Evolutionary conservation across 2,329 filamentous ascomycete species (phyloP).

Genomic region (Colletotrichum lini): DNA sequence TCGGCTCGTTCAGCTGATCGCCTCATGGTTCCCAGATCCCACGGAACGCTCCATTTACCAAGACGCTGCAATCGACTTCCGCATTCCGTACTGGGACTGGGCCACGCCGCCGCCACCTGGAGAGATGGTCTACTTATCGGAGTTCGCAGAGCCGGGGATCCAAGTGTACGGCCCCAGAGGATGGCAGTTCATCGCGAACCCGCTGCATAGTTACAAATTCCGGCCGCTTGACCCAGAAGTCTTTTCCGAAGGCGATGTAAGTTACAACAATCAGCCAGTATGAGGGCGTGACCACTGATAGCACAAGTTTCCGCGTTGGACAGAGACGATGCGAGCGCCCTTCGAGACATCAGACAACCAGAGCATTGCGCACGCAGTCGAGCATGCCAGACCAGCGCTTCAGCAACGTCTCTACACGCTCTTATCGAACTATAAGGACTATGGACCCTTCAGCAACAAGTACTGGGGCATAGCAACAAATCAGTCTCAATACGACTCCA

Average conservation of each 20-base stretch:
- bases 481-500: conserved; percentile 70
- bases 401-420: conserved; percentile 77
- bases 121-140: conserved; percentile 61
- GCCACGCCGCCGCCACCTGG: conserved; percentile 63
- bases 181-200: conserved; percentile 70
- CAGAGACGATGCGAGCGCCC: conserved; percentile 59
- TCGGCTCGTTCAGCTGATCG: conserved; percentile 57
- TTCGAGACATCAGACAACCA: conserved; percentile 68
- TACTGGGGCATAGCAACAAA: conserved; percentile 68
- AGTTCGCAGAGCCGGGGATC: conserved; percentile 64
- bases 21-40: conserved; percentile 61
- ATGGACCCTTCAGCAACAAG: conserved; percentile 79
- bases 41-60: conserved; percentile 64
- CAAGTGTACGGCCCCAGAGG: conserved; percentile 70
- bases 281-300: conserved; percentile 1
- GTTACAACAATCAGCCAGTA: conserved; percentile 47
- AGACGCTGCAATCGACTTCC: conserved; percentile 64
- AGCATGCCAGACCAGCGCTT: conserved; percentile 64
- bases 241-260: conserved; percentile 72
- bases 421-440: conserved; percentile 77
- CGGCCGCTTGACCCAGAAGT: conserved; percentile 71
- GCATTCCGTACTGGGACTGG: conserved; percentile 75
- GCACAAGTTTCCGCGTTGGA: conserved; percentile 70
- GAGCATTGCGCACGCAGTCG: conserved; percentile 65
- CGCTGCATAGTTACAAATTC: conserved; percentile 73